A percentile compares a stretch with the other conserved stretches of the same genome.
phyloP scores from a whole-genome alignment of 1,139 yeast species.

The Yamadazyma atlantica region DNA sequence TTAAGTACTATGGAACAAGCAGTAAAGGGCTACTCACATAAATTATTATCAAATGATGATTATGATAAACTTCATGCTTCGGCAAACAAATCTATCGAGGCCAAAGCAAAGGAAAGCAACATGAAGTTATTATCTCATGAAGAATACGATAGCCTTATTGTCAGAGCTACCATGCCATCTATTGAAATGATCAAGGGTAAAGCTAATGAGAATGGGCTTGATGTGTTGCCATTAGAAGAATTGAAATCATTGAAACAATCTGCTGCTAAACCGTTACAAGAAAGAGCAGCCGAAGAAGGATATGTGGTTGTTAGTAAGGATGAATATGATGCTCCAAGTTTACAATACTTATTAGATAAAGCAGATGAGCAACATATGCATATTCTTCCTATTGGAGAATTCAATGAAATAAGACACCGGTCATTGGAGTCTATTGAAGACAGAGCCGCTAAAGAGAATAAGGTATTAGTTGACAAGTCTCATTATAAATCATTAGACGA shows the following conservation, averaged over 20 bases:
- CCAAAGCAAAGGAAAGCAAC: slow-evolving; percentile 23
- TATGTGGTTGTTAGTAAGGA: slow-evolving; percentile 23
- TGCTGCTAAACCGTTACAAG: slow-evolving; percentile 16
- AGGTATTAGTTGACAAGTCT: slow-evolving; percentile 7
- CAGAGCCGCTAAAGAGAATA: slow-evolving; percentile 13
- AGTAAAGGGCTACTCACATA: slow-evolving; percentile 18
- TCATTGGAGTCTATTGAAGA: slow-evolving; percentile 24
- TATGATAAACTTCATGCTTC: slow-evolving; percentile 11
- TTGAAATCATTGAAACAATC: slow-evolving; percentile 18
- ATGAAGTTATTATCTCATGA: slow-evolving; percentile 20
- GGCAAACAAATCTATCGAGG: slow-evolving; percentile 21
- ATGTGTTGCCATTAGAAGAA: slow-evolving; percentile 28
- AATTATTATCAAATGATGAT: slow-evolving; percentile 10
- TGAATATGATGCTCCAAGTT: slow-evolving; percentile 23
- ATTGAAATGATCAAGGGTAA: slow-evolving; percentile 26
- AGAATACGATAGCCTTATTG: slow-evolving; percentile 34
- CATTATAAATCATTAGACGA: slow-evolving; percentile 5
- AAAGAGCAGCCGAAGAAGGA: slow-evolving; percentile 26
- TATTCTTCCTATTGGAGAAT: slow-evolving; percentile 20
- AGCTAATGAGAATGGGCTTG: slow-evolving; percentile 31
- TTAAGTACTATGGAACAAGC: slow-evolving; percentile 24
- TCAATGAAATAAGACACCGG: slow-evolving; percentile 10
- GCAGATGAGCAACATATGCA: slow-evolving; percentile 17
- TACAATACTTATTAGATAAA: slow-evolving; percentile 21
- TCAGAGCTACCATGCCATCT: slow-evolving; percentile 39